Conservation (phyloP, 495 filamentous ascomycete genomes). For the Talaromyces proteolyticus region DNA sequence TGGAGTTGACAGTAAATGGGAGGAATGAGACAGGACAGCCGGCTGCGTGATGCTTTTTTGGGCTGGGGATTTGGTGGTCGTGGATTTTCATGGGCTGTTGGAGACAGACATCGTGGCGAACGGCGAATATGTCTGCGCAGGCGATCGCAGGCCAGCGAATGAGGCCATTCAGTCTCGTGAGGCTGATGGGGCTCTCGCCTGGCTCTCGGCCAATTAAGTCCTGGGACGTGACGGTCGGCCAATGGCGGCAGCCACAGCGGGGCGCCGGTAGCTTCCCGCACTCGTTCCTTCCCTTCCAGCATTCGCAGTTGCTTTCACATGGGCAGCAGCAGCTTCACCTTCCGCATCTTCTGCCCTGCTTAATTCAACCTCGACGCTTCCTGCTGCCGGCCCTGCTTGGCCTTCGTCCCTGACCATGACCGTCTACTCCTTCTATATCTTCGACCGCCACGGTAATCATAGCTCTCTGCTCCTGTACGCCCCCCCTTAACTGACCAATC, state of each 20-base stretch:
- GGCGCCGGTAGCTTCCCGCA: no score
- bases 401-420: slow-evolving; percentile 61
- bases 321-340: not conserved
- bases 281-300: no score
- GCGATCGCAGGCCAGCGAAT: not conserved
- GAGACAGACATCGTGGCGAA: not conserved
- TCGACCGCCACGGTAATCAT: slow-evolving; percentile 85
- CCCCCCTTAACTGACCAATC: slow-evolving; percentile 8
- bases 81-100: not conserved
- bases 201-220: not conserved
- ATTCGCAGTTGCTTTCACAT: not conserved
- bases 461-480: not conserved
- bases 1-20: no score
- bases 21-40: no score
- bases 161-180: not conserved
- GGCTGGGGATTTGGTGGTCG: no score
- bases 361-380: slow-evolving; percentile 5
- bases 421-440: slow-evolving; percentile 97
- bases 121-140: not conserved
- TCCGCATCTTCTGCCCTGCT: not conserved
- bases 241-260: not conserved
- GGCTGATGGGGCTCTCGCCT: slow-evolving; percentile 6
- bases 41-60: no score
- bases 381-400: no score
- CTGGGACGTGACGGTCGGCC: not conserved